These are phyloP conservation scores for Lentinula aciculospora DNA, from an alignment of 768 basidiomycete genomes.

Conservation along the genomic window DNA sequence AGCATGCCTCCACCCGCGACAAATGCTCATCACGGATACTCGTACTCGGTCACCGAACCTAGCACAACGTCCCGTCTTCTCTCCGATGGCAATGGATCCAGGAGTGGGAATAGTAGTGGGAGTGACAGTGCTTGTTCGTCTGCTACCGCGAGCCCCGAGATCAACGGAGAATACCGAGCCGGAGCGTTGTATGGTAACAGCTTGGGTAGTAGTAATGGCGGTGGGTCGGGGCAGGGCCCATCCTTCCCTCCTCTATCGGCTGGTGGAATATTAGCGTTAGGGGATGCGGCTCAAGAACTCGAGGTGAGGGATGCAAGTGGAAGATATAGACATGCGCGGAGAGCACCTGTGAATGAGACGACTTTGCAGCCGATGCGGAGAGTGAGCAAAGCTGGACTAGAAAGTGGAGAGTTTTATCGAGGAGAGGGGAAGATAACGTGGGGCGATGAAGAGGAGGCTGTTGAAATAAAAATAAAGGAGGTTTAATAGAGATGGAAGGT, in stretches of 20 bases:
- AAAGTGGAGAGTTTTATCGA: conserved; percentile 36
- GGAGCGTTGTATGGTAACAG: neutral
- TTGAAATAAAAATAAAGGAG: neutral
- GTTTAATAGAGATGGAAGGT: neutral
- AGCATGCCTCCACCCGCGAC: conserved; percentile 53
- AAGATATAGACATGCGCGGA: conserved; percentile 80
- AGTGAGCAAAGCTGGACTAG: conserved; percentile 91
- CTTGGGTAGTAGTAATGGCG: neutral
- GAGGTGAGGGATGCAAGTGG: conserved; percentile 85
- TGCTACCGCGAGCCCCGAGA: conserved; percentile 1
- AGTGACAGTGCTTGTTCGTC: conserved; percentile 1
- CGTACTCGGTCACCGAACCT: conserved; percentile 2
- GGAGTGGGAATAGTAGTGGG: neutral
- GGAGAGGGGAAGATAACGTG: neutral
- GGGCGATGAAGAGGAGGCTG: conserved; percentile 1
- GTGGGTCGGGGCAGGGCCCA: neutral
- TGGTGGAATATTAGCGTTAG: conserved; percentile 34
- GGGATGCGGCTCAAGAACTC: conserved; percentile 74
- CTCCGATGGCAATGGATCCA: neutral
- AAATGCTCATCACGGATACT: conserved; percentile 20
- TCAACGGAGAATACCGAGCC: neutral
- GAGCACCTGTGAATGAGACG: conserved; percentile 82
- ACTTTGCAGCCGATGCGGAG: conserved; percentile 87
- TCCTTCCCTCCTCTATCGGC: conserved; percentile 10
- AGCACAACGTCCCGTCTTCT: neutral